phyloP scores from a whole-genome alignment of 805 yeast genomes.

The Candida fluviatilis region DNA sequence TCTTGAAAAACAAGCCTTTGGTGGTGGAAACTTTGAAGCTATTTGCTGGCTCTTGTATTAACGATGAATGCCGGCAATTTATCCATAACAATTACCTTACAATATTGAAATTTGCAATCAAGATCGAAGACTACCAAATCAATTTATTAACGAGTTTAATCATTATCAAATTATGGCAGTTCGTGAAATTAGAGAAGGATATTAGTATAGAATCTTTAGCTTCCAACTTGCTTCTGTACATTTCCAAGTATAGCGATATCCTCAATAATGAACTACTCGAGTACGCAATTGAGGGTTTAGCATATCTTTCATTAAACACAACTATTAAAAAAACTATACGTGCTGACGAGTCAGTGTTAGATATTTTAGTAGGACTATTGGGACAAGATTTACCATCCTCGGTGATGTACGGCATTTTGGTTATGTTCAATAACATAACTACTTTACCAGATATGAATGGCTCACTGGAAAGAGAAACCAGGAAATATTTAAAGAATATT shows the following conservation, averaged over 20 bases:
- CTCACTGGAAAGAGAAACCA: constrained; percentile 26
- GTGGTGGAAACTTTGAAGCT: constrained; percentile 14
- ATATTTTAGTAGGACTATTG: constrained; percentile 11
- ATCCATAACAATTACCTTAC: constrained; percentile 43
- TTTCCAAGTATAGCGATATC: constrained; percentile 5
- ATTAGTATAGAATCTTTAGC: constrained; percentile 9
- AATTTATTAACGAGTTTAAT: constrained; percentile 40
- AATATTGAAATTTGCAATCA: constrained; percentile 35
- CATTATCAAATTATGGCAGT: constrained; percentile 56
- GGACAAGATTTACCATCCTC: constrained; percentile 9
- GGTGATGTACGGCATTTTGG: constrained; percentile 39
- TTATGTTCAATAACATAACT: constrained; percentile 38
- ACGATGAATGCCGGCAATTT: constrained; percentile 45
- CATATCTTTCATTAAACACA: constrained; percentile 42
- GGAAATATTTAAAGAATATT: constrained; percentile 33
- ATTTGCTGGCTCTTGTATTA: constrained; percentile 41
- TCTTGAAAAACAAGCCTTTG: neutral
- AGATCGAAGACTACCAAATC: constrained; percentile 13
- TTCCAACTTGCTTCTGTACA: constrained; percentile 8
- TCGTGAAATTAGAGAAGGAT: constrained; percentile 23
- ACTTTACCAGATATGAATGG: constrained; percentile 21
- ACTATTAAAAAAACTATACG: constrained; percentile 30
- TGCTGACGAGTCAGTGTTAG: constrained; percentile 26
- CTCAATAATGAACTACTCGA: constrained; percentile 10
- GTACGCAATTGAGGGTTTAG: constrained; percentile 42